Conservation (phyloP, 2,329 filamentous ascomycete species). For the Verticillium zaregamsianum region DNA sequence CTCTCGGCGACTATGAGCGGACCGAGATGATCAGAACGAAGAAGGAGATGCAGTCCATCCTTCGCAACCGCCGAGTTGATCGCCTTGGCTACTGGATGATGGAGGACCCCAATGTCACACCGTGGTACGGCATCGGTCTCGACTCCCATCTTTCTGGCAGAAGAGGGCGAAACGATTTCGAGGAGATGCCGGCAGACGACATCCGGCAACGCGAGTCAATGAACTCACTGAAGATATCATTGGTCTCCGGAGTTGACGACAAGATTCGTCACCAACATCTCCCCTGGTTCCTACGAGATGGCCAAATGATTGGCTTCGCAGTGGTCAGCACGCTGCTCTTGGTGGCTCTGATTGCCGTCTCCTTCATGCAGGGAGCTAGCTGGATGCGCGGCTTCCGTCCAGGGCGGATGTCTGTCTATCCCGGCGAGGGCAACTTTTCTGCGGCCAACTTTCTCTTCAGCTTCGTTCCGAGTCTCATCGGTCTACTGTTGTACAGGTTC, state of each 20-base stretch:
- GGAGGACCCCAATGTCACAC: slow-evolving; percentile 54
- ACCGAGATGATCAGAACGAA: slow-evolving; percentile 57
- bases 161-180: slow-evolving; percentile 23
- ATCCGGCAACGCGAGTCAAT: slow-evolving; percentile 13
- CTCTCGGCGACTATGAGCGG: slow-evolving; percentile 65
- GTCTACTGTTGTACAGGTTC: slow-evolving; percentile 61
- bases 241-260: slow-evolving; percentile 42
- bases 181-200: slow-evolving; percentile 16
- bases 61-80: slow-evolving; percentile 56
- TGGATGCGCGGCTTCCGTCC: slow-evolving; percentile 70
- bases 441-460: slow-evolving; percentile 84
- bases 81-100: slow-evolving; percentile 84
- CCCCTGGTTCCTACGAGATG: slow-evolving; percentile 70
- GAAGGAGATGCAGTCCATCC: slow-evolving; percentile 47
- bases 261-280: slow-evolving; percentile 62
- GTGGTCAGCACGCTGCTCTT: slow-evolving; percentile 58
- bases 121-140: slow-evolving; percentile 74
- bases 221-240: slow-evolving; percentile 23
- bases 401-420: slow-evolving; percentile 51
- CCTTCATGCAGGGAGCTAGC: slow-evolving; percentile 66
- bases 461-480: slow-evolving; percentile 67
- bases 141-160: slow-evolving; percentile 29
- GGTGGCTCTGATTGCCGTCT: slow-evolving; percentile 69
- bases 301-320: slow-evolving; percentile 61
- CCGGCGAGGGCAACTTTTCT: slow-evolving; percentile 66